Base-by-base conservation (phyloP, 2,329 filamentous ascomycete genomes). In the Scedosporium aurantiacum region DNA sequence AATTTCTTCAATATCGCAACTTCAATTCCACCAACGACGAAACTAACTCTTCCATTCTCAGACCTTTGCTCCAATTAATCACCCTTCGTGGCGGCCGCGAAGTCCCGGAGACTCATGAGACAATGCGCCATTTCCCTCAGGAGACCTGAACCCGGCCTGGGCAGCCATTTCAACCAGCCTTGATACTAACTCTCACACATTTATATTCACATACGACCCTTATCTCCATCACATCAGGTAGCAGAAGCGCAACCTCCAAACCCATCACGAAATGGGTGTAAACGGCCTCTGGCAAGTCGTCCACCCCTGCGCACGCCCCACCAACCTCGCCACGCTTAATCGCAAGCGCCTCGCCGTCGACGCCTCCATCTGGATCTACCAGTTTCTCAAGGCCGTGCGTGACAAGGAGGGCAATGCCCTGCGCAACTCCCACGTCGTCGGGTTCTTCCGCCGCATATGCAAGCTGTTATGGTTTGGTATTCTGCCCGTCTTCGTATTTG, bases 301-400 rank as follows among this genome's bases (percentile, higher is more conserved):
- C 66, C 90, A 96, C 75, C 94, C 94, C 55, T 97, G 91, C 71
- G 94, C 94, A 57, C 89, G 94, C 43, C 95, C 94, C 21, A 96
- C 95, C 65, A 97, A 96, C 74, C 88, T 99, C 68, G 92, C 95
- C 68, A 96, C 93, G 14, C 85, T 99, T 63, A 97, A 97, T 73
- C 90, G 89, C 67, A 97, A 96, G 76, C 91, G 94, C 16, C 88
- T 99, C 58, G 95, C 94, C 56, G 91, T 99, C 66, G 94, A 99
- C 76, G 94, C 95, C 63, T 97, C 92, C 12, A 99, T 99, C 72
- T 99, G 94, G 94, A 97, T 99, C 68, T 99, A 99, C 79, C 94
- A 99, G 71, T 99, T 99, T 70, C 85, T 99, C 68, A 99, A 99
- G 77, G 94, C 95, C 8, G 94, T 99, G 10, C 92, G 94, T 68